phyloP scores from a whole-genome alignment of 2,329 filamentous ascomycete genomes.

The Didymella exigua region DNA sequence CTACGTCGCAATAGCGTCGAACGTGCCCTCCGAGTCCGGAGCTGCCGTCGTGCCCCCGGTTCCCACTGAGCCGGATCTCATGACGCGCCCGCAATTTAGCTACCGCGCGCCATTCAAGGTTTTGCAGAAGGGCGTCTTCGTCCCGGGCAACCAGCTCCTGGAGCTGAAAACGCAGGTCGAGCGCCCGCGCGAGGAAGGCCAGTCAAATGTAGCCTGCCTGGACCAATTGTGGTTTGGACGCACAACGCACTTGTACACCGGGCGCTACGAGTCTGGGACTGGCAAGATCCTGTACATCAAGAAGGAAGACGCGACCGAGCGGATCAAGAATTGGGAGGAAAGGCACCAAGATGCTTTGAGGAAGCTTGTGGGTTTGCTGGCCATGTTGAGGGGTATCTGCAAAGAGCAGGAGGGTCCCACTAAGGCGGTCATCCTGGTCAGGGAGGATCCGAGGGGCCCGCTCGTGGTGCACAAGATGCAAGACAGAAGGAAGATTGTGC shows the following conservation, averaged over 20 bases:
- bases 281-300: slow-evolving; percentile 22
- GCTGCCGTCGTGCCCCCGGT: slow-evolving; percentile 4
- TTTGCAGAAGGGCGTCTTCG: slow-evolving; percentile 32
- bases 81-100: slow-evolving; percentile 22
- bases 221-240: slow-evolving; percentile 44
- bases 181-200: slow-evolving; percentile 13
- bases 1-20: slow-evolving; percentile 27
- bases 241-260: slow-evolving; percentile 32
- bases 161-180: slow-evolving; percentile 35
- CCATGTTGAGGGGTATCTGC: slow-evolving; percentile 17
- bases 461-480: slow-evolving; percentile 26
- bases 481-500: slow-evolving; percentile 15
- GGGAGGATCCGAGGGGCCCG: slow-evolving; percentile 26
- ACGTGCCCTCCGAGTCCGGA: slow-evolving; percentile 18
- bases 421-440: slow-evolving; percentile 22
- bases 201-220: slow-evolving; percentile 20
- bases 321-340: slow-evolving; percentile 30
- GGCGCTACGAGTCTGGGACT: slow-evolving; percentile 22
- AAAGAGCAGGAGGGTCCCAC: slow-evolving; percentile 21
- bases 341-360: slow-evolving; percentile 29
- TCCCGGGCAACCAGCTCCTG: slow-evolving; percentile 30
- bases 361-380: slow-evolving; percentile 31
- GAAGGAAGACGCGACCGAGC: slow-evolving; percentile 23
- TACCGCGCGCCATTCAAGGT: slow-evolving; percentile 27
- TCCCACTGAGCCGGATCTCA: slow-evolving; percentile 1